Evolutionary conservation across 306 rosid species (phyloP).

Genomic region (Psophocarpus tetragonolobus): DNA sequence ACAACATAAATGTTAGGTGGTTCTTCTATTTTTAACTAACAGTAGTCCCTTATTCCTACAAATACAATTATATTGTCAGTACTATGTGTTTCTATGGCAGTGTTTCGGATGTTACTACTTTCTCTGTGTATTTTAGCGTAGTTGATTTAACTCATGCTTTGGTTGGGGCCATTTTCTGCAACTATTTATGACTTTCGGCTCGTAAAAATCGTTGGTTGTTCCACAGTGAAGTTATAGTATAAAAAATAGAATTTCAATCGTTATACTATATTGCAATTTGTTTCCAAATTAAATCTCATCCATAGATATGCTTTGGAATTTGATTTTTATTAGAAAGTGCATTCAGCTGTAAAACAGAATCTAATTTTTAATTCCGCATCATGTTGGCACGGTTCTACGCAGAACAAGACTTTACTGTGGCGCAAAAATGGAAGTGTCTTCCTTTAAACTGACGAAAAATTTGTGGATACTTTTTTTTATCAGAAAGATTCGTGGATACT

Average conservation of each 20-base stretch:
- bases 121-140: neutral
- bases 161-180: neutral
- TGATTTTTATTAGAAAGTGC: neutral
- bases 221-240: neutral
- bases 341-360: neutral
- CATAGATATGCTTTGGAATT: neutral
- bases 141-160: slow-evolving; percentile 1
- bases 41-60: slow-evolving; percentile 12
- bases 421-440: neutral
- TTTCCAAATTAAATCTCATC: neutral
- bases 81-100: slow-evolving; percentile 3
- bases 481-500: too few relatives aligned
- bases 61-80: slow-evolving; percentile 6
- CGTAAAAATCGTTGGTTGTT: slow-evolving; percentile 7
- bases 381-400: too few relatives aligned
- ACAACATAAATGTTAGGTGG: slow-evolving; percentile 5
- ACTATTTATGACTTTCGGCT: neutral
- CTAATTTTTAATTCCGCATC: neutral
- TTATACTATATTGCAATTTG: neutral
- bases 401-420: too few relatives aligned
- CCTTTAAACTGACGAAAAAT: neutral
- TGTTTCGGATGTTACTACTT: neutral
- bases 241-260: neutral
- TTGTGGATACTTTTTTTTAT: too few relatives aligned
- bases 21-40: slow-evolving; percentile 1